Conservation (phyloP, 2,329 filamentous ascomycete species). For the Huntiella abstrusa region DNA sequence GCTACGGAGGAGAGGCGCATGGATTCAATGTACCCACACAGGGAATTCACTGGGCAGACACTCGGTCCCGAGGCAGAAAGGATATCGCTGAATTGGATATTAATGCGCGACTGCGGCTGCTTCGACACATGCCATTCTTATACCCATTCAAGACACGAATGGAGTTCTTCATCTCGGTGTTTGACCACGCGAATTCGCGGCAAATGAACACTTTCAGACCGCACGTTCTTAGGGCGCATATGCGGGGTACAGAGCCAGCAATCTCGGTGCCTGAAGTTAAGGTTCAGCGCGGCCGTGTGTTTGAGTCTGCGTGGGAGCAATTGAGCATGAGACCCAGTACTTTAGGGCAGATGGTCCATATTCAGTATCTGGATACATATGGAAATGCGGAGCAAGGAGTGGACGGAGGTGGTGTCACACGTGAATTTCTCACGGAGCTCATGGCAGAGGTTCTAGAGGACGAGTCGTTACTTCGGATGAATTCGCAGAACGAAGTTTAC, state of each 20-base stretch:
- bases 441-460: slow-evolving; percentile 65
- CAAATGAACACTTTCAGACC: slow-evolving; percentile 15
- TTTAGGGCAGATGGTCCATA: slow-evolving; percentile 88
- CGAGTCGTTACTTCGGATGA: slow-evolving; percentile 57
- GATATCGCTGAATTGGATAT: slow-evolving; percentile 22
- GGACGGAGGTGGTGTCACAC: slow-evolving; percentile 90
- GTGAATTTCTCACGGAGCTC: slow-evolving; percentile 84
- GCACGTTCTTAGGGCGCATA: no score
- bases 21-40: no score
- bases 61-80: background rate
- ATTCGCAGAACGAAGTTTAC: slow-evolving; percentile 51
- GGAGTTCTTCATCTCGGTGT: slow-evolving; percentile 78
- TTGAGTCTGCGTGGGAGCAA: slow-evolving; percentile 67
- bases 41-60: no score
- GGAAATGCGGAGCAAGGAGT: slow-evolving; percentile 78
- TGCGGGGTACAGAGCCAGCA: slow-evolving; percentile 23
- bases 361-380: slow-evolving; percentile 88
- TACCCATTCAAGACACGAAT: slow-evolving; percentile 87
- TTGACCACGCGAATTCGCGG: slow-evolving; percentile 59
- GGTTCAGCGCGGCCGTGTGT: slow-evolving; percentile 45
- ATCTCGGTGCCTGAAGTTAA: background rate
- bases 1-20: no score
- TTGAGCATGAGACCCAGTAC: slow-evolving; percentile 69
- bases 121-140: slow-evolving; percentile 92
- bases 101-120: slow-evolving; percentile 69